A percentile compares a stretch with the other conserved stretches of the same genome.
phyloP scores from a whole-genome alignment of 495 filamentous ascomycete genomes.

The Penicillium herquei region DNA sequence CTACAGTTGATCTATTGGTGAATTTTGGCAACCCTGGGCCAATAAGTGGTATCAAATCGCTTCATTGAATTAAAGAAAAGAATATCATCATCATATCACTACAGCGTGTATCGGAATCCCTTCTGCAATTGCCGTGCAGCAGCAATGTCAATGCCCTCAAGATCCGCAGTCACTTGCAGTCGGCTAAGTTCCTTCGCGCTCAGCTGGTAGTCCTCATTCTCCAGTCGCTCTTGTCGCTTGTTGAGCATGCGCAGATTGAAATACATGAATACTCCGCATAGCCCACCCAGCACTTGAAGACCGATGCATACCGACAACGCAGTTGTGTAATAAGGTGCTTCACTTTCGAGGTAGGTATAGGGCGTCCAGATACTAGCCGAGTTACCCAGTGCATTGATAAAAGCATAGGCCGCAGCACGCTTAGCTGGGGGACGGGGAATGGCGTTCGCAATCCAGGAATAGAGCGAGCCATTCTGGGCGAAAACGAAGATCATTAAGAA shows the following conservation, averaged over 20 bases:
- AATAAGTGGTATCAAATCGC: no score
- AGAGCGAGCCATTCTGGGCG: constrained; percentile 51
- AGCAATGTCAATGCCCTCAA: constrained; percentile 48
- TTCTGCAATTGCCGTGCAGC: constrained; percentile 45
- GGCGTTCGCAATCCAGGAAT: constrained; percentile 54
- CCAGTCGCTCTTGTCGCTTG: constrained; percentile 43
- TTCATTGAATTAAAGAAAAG: no score
- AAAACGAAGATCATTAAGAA: constrained; percentile 57
- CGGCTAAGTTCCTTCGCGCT: constrained; percentile 40
- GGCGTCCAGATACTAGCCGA: constrained; percentile 56
- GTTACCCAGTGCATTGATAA: constrained; percentile 55
- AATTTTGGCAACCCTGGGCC: no score
- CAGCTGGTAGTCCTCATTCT: constrained; percentile 41
- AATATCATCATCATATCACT: background rate
- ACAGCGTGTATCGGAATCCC: constrained; percentile 48
- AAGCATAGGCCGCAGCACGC: constrained; percentile 53
- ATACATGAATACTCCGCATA: constrained; percentile 41
- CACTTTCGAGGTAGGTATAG: constrained; percentile 44
- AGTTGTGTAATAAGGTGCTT: constrained; percentile 39
- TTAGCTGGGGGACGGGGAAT: constrained; percentile 54
- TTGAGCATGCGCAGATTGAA: constrained; percentile 44
- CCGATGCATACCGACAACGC: constrained; percentile 50
- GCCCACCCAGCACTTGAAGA: constrained; percentile 39
- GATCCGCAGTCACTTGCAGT: constrained; percentile 45
- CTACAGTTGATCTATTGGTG: background rate